Base-by-base conservation (phyloP, 1,139 yeast genomes). In the Kurtzmaniella natalensis region DNA sequence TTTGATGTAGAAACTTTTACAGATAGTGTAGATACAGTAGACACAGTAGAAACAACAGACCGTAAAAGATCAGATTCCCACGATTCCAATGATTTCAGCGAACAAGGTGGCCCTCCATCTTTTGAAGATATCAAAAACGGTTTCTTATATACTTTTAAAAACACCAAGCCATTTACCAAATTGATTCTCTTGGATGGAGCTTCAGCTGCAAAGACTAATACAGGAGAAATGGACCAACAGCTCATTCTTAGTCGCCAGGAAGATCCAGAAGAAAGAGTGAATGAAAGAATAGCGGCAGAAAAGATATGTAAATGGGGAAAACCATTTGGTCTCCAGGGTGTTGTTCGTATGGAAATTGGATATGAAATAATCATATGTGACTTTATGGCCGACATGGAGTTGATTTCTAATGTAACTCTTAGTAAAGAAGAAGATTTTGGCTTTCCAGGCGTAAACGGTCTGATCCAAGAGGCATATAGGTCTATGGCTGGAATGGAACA, bases 191-290 rank as follows among this genome's bases (percentile, higher is more conserved):
- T 76, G 13, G 81, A 76, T 40, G 81, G 82, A 5, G 79, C 81
- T 0, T 74, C 80, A 20, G 81, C 79, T 14, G 73, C 80, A 1
- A 76, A 76, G 47, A 50, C 59, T 0, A 33, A 43, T 2, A 58
- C 71, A 1, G 81, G 81, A 3, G 76, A 70, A 46, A 74, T 74
- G 80, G 81, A 76, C 46, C 72, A 77, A n/a, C 81, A 76, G 43
- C 46, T 55, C 38, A 40, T 73, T 27, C 50, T 70, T 13, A 58
- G 71, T 8, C 57, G 38, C 34, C 50, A 49, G 37, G 39, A 40
- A 1, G 46, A 55, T 14, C 48, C 51, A 17, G 51, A 51, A n/a
- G 48, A 22, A 1, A 43, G 47, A 3, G 60, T 59, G 32, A 37
- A 58, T 33, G 81, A 76, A 45, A 35, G 66, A 16, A 44, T 41